Percentiles rank a stretch among this genome's conserved stretches.
Evolutionary conservation across 2,329 filamentous ascomycete species (phyloP).

Genomic region (Sporothrix schenckii): DNA sequence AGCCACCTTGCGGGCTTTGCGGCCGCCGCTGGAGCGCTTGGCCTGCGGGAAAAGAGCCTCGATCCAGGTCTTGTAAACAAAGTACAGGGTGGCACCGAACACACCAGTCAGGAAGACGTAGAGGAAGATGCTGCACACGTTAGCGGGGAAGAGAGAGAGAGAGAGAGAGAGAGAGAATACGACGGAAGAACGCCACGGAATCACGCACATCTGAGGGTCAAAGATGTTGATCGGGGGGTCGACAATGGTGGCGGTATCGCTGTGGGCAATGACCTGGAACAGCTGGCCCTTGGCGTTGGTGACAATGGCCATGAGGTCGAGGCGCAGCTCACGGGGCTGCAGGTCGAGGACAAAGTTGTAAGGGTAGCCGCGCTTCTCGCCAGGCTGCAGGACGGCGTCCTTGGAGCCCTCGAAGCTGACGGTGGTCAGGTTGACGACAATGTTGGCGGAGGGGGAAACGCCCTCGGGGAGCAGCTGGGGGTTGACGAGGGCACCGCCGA

Average conservation of each 20-base stretch:
- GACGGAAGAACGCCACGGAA: too few species aligned
- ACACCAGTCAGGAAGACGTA: constrained; percentile 84
- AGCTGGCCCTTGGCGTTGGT: constrained; percentile 64
- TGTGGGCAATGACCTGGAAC: constrained; percentile 78
- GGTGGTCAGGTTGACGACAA: constrained; percentile 83
- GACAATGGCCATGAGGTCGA: constrained; percentile 77
- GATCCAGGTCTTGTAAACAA: constrained; percentile 98
- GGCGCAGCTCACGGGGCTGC: constrained; percentile 83
- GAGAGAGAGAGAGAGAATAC: neutral
- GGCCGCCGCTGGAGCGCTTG: constrained; percentile 65
- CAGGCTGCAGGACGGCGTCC: constrained; percentile 54
- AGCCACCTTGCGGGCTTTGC: constrained; percentile 66
- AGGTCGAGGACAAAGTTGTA: constrained; percentile 89
- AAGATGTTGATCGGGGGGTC: constrained; percentile 40
- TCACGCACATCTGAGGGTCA: constrained; percentile 58
- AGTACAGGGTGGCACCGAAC: constrained; percentile 83
- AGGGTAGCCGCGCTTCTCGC: constrained; percentile 73
- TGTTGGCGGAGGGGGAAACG: constrained; percentile 53
- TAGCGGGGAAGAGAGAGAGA: constrained; percentile 17
- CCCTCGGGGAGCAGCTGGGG: constrained; percentile 57
- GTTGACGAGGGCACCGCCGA: constrained; percentile 72
- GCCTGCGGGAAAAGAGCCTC: constrained; percentile 92
- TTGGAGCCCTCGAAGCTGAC: constrained; percentile 74
- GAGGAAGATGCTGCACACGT: constrained; percentile 79
- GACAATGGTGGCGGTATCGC: constrained; percentile 81